These are phyloP conservation scores for Polytolypa hystricis DNA, from an alignment of 2,329 filamentous ascomycete species.

Conservation along the genomic window DNA sequence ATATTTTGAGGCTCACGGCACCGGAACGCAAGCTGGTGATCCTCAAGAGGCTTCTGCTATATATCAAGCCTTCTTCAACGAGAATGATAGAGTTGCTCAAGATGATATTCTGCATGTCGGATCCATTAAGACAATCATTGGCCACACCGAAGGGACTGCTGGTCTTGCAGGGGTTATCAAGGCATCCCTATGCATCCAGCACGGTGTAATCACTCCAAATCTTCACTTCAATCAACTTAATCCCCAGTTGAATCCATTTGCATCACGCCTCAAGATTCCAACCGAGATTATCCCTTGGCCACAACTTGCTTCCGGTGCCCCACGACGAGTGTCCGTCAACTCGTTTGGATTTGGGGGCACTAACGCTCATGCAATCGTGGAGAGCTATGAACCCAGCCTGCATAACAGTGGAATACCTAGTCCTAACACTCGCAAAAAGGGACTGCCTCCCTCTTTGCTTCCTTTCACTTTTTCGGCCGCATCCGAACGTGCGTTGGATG, in stretches of 20 bases:
- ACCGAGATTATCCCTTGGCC: background rate
- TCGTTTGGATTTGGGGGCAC: background rate
- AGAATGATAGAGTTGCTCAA: conserved; percentile 15
- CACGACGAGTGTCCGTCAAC: background rate
- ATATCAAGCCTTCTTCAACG: background rate
- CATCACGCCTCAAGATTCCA: background rate
- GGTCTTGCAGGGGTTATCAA: conserved; percentile 7
- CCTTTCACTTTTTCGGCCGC: conserved; percentile 12
- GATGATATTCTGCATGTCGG: conserved; percentile 3
- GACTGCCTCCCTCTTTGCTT: background rate
- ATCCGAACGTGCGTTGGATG: conserved; percentile 8
- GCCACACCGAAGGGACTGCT: conserved; percentile 11
- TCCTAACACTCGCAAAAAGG: background rate
- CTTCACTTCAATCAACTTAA: conserved; percentile 13
- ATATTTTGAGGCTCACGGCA: conserved; percentile 20
- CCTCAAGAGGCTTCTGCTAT: conserved; percentile 30
- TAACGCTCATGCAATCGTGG: background rate
- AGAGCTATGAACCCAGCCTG: background rate
- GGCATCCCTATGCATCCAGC: conserved; percentile 10
- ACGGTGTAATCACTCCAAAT: conserved; percentile 14
- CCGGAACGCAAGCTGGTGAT: conserved; percentile 28
- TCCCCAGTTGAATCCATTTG: conserved; percentile 12
- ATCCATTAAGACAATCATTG: conserved; percentile 9
- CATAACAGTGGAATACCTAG: background rate
- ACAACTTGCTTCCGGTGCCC: background rate